Evolutionary conservation across 139 green algal species (phyloP).

Genomic region (Chlorella sp.): DNA sequence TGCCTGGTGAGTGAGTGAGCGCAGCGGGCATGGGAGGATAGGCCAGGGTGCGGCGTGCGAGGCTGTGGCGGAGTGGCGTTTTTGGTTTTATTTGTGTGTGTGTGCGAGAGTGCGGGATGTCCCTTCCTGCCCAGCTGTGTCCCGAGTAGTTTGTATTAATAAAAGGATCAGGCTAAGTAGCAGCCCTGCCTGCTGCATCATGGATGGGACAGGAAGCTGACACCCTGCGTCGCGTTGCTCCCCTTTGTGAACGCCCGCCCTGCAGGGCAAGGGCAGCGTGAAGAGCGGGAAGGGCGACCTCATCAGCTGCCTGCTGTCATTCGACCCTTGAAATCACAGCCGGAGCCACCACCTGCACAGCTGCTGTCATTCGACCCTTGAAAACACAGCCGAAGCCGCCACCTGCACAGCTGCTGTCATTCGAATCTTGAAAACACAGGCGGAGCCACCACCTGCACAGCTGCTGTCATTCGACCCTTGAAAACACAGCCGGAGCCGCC

Average conservation of each 20-base stretch:
- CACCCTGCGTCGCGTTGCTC: too few species aligned
- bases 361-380: conserved; percentile 12
- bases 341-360: neutral
- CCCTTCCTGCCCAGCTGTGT: neutral
- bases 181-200: neutral
- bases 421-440: neutral
- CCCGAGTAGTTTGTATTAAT: neutral
- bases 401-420: neutral
- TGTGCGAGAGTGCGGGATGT: too few species aligned
- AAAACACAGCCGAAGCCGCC: neutral
- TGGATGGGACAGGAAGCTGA: neutral
- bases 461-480: conserved; percentile 12
- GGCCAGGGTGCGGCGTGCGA: too few species aligned
- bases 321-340: neutral
- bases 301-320: neutral
- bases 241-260: neutral
- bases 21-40: too few species aligned
- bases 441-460: neutral
- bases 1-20: conserved; percentile 17
- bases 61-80: too few species aligned
- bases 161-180: too few species aligned
- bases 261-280: conserved; percentile 21
- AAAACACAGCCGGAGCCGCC: neutral
- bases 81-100: too few species aligned
- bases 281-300: neutral